Percentiles rank a stretch among this genome's conserved stretches.
Evolutionary conservation across 2,329 filamentous ascomycete species (phyloP).

Genomic region (Paecilomyces dactylethromorphus): DNA sequence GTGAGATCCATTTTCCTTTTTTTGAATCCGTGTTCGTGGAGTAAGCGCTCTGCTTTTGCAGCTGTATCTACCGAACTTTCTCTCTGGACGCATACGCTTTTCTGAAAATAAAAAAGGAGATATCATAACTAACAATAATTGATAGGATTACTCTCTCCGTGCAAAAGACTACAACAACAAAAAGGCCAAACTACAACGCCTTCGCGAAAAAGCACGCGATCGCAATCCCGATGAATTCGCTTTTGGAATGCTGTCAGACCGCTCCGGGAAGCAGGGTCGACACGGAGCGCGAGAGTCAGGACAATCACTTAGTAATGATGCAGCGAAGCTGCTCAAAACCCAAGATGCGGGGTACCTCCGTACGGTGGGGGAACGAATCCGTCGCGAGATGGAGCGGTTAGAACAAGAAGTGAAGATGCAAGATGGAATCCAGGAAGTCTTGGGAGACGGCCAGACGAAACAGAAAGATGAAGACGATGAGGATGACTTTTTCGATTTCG

Average conservation of each 20-base stretch:
- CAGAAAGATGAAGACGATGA: constrained; percentile 8
- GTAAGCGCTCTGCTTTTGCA: neutral
- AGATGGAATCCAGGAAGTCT: constrained; percentile 27
- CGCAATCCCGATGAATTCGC: constrained; percentile 62
- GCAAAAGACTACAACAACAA: constrained; percentile 59
- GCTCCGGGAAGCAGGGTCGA: constrained; percentile 34
- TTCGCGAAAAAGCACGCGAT: constrained; percentile 54
- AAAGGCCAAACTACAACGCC: constrained; percentile 51
- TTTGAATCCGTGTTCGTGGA: neutral
- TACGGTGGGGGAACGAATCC: constrained; percentile 50
- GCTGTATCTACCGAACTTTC: neutral
- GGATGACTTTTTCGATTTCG: constrained; percentile 12
- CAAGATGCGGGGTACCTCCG: constrained; percentile 58
- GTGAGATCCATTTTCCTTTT: constrained; percentile 31
- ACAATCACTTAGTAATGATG: constrained; percentile 45
- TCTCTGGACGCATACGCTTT: neutral
- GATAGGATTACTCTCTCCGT: constrained; percentile 57
- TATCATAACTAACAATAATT: constrained; percentile 3
- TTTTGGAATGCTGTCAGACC: constrained; percentile 56
- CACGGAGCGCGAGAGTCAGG: constrained; percentile 38
- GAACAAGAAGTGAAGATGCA: constrained; percentile 38
- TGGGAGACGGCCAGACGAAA: constrained; percentile 6
- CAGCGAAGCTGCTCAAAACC: constrained; percentile 59
- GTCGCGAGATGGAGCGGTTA: constrained; percentile 47
- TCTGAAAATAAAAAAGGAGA: neutral